Evolutionary conservation across 1,139 yeast genomes (phyloP).

Genomic region (Magnusiomyces ingens): DNA sequence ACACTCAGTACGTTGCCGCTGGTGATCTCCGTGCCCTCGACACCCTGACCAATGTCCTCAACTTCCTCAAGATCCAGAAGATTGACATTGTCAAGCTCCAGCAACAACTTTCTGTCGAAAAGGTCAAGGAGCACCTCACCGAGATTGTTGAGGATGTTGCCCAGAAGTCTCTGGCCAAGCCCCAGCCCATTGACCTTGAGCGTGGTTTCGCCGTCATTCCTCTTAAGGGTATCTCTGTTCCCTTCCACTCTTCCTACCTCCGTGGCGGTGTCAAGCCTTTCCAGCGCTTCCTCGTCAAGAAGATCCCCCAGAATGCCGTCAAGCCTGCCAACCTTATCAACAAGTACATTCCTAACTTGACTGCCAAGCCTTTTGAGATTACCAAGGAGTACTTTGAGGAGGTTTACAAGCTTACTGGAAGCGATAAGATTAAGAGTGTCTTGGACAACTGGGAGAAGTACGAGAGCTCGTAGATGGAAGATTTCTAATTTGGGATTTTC

Average conservation of each 20-base stretch:
- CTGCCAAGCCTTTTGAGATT: constrained; percentile 94
- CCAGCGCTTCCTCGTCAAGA: constrained; percentile 94
- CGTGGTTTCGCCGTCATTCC: constrained; percentile 99
- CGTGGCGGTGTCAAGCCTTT: constrained; percentile 98
- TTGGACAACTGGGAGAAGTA: constrained; percentile 93
- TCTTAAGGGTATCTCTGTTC: constrained; percentile 95
- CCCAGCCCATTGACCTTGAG: constrained; percentile 93
- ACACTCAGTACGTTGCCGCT: constrained; percentile 96
- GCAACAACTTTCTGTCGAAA: constrained; percentile 72
- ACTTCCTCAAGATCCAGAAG: constrained; percentile 87
- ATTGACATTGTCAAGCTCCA: constrained; percentile 86
- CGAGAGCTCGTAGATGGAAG: constrained; percentile 29
- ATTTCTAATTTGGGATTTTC: not conserved
- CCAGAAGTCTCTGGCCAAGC: constrained; percentile 72
- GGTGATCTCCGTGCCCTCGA: constrained; percentile 96
- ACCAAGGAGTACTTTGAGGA: constrained; percentile 96
- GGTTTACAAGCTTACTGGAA: constrained; percentile 83
- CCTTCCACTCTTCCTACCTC: constrained; percentile 97
- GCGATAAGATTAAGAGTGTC: constrained; percentile 83
- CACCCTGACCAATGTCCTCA: constrained; percentile 85
- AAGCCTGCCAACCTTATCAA: constrained; percentile 90
- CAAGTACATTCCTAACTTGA: constrained; percentile 96
- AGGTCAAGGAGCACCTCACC: constrained; percentile 77
- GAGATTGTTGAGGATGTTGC: constrained; percentile 86
- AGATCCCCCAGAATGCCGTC: constrained; percentile 90